A percentile compares a stretch with the other conserved stretches of the same genome.
Conservation (phyloP, 2,329 filamentous ascomycete species). For the Drechslerella stenobrocha region DNA sequence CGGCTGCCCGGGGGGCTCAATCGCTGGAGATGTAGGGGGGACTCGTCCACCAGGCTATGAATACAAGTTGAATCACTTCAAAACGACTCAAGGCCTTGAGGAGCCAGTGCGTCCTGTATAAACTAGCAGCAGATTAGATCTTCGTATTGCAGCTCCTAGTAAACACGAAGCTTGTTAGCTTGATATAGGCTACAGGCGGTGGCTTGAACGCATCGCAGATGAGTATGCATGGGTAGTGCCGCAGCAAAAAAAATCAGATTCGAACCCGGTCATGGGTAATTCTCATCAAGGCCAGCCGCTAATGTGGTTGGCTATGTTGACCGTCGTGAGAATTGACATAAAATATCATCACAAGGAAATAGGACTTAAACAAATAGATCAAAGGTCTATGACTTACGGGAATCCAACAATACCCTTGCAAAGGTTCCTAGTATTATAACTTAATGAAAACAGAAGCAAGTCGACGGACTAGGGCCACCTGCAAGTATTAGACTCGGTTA, state of each 20-base stretch:
- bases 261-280: conserved; percentile 53
- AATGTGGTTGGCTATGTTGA: conserved; percentile 51
- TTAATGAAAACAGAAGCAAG: neutral
- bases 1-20: no score
- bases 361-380: conserved; percentile 5
- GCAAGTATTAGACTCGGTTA: no score
- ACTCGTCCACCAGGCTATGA: no score
- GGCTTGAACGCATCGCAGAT: neutral
- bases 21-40: no score
- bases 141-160: no score
- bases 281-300: conserved; percentile 52
- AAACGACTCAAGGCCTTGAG: no score
- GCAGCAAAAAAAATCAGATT: conserved; percentile 48
- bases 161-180: neutral
- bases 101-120: no score
- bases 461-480: no score
- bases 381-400: neutral
- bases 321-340: conserved; percentile 53
- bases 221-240: neutral
- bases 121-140: no score
- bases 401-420: conserved; percentile 13
- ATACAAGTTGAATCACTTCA: no score
- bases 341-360: conserved; percentile 51
- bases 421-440: neutral
- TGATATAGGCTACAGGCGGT: neutral